Percentiles rank a stretch among this genome's conserved stretches.
Evolutionary conservation across 495 filamentous ascomycete species (phyloP).

Genomic region (Peziza echinospora): DNA sequence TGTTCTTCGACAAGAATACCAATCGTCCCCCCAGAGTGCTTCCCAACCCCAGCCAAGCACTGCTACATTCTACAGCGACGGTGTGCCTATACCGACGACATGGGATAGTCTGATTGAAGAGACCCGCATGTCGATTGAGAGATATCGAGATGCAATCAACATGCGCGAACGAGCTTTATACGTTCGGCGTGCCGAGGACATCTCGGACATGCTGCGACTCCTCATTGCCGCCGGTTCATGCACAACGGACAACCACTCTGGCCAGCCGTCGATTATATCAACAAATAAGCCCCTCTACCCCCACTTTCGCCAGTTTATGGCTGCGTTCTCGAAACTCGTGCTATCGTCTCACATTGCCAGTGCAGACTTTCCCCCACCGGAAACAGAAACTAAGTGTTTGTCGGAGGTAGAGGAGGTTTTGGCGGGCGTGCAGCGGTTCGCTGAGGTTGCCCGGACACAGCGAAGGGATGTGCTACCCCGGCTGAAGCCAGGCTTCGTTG

Average conservation of each 20-base stretch:
- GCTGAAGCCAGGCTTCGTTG: constrained; percentile 77
- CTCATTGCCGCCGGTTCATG: constrained; percentile 87
- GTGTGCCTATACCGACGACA: constrained; percentile 46
- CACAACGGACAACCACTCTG: constrained; percentile 95
- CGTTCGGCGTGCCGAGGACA: constrained; percentile 80
- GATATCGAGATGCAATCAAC: constrained; percentile 64
- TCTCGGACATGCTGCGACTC: constrained; percentile 84
- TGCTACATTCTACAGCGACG: constrained; percentile 58
- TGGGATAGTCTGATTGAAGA: constrained; percentile 80
- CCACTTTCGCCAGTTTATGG: constrained; percentile 98
- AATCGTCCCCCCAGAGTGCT: no score
- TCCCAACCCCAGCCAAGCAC: background rate
- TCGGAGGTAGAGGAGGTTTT: constrained; percentile 91
- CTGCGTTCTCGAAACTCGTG: constrained; percentile 91
- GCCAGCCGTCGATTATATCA: constrained; percentile 95
- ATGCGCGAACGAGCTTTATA: constrained; percentile 68
- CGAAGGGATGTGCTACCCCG: constrained; percentile 71
- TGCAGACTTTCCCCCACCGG: constrained; percentile 62
- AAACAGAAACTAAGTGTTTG: constrained; percentile 77
- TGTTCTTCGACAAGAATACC: no score
- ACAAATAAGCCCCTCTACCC: constrained; percentile 92
- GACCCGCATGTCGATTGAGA: constrained; percentile 70
- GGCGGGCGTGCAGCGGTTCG: constrained; percentile 80
- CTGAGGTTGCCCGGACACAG: constrained; percentile 82
- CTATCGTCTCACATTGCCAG: constrained; percentile 96